Base-by-base conservation (phyloP, 768 basidiomycete species). In the Gymnopilus dilepis region DNA sequence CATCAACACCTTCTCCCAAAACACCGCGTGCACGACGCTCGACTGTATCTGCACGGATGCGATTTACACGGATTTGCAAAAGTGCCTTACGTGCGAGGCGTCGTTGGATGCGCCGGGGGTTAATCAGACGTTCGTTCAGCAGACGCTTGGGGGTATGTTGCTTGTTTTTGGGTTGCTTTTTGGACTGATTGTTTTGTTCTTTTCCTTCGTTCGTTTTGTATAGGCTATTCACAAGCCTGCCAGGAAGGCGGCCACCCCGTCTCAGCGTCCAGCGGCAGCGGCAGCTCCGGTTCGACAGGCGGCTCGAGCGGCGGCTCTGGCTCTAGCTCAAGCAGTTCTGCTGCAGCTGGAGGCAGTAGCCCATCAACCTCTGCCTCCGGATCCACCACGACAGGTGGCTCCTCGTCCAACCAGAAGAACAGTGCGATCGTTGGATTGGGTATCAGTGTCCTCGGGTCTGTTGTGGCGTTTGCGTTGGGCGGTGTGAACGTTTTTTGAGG, bases 11-110 rank as follows among this genome's bases (percentile, higher is more conserved):
- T 12, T 67, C 17, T 34, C 33, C n/a, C 26, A 55, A 43, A 47
- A 15, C 19, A 30, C 42, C n/a, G 54, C 26, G 21, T 69, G 67
- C 50, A 43, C 47, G 8, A 31, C 51, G 4, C 59, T 65, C n/a
- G 53, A 48, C n/a, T 69, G 68, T 47, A 19, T 65, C 15, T 69
- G 68, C 58, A 62, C 64, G 4, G 26, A 21, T 38, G 19, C 54
- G 5, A 37, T 65, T 34, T 61, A 37, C 11, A 60, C 34, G 15
- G 54, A 45, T 0, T n/a, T 67, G 31, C 59, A 64, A 21, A 12
- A 37, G 12, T 69, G 68, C 53, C 26, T 62, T 28, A 21, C 61
- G 7, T 69, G 68, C 37, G 60, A 51, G 33, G 40, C 62, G n/a
- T 34, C 59, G 12, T 55, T 42, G 11, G 31, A 48, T 31, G 43